Evolutionary conservation across 768 basidiomycete species (phyloP).

Genomic region (Mycena belliarum): DNA sequence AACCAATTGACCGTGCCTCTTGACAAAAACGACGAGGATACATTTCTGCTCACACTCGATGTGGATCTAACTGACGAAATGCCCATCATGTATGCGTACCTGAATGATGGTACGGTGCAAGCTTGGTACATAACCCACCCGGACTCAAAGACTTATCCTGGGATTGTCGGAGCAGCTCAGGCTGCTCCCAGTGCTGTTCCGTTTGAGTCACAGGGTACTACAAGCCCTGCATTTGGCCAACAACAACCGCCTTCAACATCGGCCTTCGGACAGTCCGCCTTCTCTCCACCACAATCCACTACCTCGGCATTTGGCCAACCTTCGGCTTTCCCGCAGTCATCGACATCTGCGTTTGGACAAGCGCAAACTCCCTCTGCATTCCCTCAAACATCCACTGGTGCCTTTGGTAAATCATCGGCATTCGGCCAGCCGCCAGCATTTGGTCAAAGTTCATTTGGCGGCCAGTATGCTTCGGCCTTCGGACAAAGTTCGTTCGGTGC

Average conservation of each 20-base stretch:
- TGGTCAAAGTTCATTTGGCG: constrained; percentile 33
- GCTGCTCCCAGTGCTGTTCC: constrained; percentile 15
- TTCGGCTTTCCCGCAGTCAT: constrained; percentile 22
- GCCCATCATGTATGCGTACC: constrained; percentile 73
- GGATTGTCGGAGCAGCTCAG: constrained; percentile 42
- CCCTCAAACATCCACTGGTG: neutral
- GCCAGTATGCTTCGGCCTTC: constrained; percentile 30
- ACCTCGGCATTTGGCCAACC: constrained; percentile 32
- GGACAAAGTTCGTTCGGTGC: constrained; percentile 33
- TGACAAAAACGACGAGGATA: constrained; percentile 70
- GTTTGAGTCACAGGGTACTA: constrained; percentile 12
- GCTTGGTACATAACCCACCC: constrained; percentile 71
- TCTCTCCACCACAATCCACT: constrained; percentile 22
- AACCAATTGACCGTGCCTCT: constrained; percentile 64
- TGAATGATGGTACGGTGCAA: constrained; percentile 76
- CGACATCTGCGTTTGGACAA: constrained; percentile 30
- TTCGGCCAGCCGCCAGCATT: constrained; percentile 40
- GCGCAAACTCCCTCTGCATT: constrained; percentile 22
- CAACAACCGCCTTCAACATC: neutral
- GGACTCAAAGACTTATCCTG: constrained; percentile 53
- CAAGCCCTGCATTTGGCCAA: constrained; percentile 32
- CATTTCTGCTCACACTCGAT: constrained; percentile 63
- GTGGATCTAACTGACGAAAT: constrained; percentile 57
- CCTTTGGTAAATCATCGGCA: constrained; percentile 38
- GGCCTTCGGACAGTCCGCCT: constrained; percentile 14